Evolutionary conservation across 345 rosid genomes (phyloP).

Genomic region (Theobroma cacao): DNA sequence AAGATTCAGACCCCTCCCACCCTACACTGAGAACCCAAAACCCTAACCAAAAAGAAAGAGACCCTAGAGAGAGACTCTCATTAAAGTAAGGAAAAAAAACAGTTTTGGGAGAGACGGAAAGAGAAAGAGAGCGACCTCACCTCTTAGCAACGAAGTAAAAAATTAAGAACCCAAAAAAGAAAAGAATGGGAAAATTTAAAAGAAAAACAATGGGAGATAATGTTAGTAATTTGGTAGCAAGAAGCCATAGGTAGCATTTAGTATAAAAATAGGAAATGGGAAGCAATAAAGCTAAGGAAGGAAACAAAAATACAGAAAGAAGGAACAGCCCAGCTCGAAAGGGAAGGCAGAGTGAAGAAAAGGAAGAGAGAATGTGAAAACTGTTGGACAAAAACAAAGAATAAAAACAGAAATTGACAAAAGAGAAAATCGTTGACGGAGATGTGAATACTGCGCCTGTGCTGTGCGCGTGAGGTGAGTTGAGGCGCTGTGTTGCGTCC

Average conservation of each 20-base stretch:
- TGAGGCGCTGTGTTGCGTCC: too few relatives aligned
- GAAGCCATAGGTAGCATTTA: not conserved
- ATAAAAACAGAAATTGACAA: slow-evolving; percentile 24
- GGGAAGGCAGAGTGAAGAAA: not conserved
- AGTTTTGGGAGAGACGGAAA: not conserved
- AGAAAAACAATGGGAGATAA: not conserved
- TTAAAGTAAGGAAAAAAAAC: not conserved
- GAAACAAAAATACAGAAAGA: not conserved
- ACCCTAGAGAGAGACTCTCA: not conserved
- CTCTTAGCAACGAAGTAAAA: not conserved
- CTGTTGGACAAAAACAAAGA: not conserved
- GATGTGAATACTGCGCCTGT: not conserved
- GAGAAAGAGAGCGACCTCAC: not conserved
- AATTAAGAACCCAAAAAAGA: not conserved
- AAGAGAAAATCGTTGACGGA: slow-evolving; percentile 34
- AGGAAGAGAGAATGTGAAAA: not conserved
- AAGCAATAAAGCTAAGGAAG: not conserved
- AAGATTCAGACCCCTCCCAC: slow-evolving; percentile 11
- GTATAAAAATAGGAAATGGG: not conserved
- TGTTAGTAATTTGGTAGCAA: not conserved
- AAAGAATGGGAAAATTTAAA: slow-evolving; percentile 7
- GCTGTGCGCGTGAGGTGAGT: too few relatives aligned
- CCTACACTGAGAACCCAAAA: slow-evolving; percentile 21
- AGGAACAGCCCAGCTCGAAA: not conserved
- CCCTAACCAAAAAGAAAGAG: slow-evolving; percentile 25